These are phyloP conservation scores for Oryza punctata DNA, from an alignment of 176 grass and related monocot genomes.

Conservation along the genomic window DNA sequence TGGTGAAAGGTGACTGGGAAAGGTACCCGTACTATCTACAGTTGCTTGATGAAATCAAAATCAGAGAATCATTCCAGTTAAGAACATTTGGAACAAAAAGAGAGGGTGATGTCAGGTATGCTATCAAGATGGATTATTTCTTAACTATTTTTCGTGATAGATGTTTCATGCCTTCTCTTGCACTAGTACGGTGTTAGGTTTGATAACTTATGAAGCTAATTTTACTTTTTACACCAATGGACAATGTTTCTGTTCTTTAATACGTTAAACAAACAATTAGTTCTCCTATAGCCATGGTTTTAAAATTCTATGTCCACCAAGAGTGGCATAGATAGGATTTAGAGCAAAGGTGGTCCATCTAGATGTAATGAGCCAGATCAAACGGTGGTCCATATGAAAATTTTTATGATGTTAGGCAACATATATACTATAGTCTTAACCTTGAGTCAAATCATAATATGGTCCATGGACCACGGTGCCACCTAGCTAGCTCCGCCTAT, in stretches of 20 bases:
- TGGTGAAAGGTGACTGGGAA: constrained; percentile 90
- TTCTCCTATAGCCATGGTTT: neutral
- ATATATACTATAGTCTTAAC: too few relatives aligned
- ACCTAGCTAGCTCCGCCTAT: too few relatives aligned
- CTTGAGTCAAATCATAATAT: too few relatives aligned
- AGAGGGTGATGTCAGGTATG: constrained; percentile 87
- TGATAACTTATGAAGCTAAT: constrained; percentile 13
- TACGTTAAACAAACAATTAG: neutral
- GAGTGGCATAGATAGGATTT: too few relatives aligned
- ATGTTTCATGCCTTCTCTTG: constrained; percentile 3
- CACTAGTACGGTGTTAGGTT: neutral
- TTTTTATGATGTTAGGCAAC: too few relatives aligned
- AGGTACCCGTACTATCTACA: constrained; percentile 96
- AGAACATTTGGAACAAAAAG: constrained; percentile 95
- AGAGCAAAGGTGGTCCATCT: too few relatives aligned
- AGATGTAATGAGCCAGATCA: too few relatives aligned
- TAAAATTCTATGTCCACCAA: neutral
- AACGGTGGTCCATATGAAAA: too few relatives aligned
- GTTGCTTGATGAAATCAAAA: constrained; percentile 98
- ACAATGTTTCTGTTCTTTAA: neutral
- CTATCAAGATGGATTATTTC: neutral
- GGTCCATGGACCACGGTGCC: too few relatives aligned
- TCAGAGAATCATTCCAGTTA: constrained; percentile 86
- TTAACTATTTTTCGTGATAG: neutral
- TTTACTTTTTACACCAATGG: neutral